These are phyloP conservation scores for Arthrobotrys musiformis DNA, from an alignment of 2,329 filamentous ascomycete species.

Conservation along the genomic window DNA sequence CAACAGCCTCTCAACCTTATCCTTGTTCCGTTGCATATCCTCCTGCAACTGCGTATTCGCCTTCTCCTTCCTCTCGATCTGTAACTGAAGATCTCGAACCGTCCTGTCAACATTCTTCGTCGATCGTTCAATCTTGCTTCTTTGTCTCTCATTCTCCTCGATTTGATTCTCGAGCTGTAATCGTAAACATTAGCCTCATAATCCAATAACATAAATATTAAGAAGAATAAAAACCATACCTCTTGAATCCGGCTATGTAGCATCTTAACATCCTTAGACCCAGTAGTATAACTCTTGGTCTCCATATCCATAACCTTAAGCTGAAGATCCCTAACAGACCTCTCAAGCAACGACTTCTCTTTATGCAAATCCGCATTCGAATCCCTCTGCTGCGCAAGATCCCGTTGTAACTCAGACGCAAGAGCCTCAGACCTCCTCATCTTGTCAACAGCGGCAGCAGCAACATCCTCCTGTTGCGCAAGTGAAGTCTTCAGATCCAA, in stretches of 20 bases:
- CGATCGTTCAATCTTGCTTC: constrained; percentile 83
- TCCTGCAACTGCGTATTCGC: constrained; percentile 81
- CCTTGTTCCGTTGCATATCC: constrained; percentile 83
- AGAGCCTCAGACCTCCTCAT: constrained; percentile 94
- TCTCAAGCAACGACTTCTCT: constrained; percentile 89
- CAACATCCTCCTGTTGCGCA: constrained; percentile 92
- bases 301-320: constrained; percentile 90
- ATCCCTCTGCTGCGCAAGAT: constrained; percentile 87
- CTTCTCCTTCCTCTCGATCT: constrained; percentile 94
- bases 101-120: constrained; percentile 92
- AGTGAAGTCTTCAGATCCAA: constrained; percentile 87
- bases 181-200: neutral
- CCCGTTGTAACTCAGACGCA: constrained; percentile 88
- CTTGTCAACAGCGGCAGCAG: constrained; percentile 90
- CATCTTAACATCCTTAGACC: constrained; percentile 94
- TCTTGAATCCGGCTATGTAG: constrained; percentile 94
- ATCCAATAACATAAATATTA: constrained; percentile 7
- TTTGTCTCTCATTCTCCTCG: constrained; percentile 81
- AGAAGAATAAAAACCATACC: constrained; percentile 69
- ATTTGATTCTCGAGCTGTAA: constrained; percentile 84
- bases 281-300: constrained; percentile 94
- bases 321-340: constrained; percentile 88
- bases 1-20: constrained; percentile 90
- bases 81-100: constrained; percentile 89
- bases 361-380: constrained; percentile 82